Base-by-base conservation (phyloP, 352 stramenopile genomes). In the Phytophthora pinifolia region DNA sequence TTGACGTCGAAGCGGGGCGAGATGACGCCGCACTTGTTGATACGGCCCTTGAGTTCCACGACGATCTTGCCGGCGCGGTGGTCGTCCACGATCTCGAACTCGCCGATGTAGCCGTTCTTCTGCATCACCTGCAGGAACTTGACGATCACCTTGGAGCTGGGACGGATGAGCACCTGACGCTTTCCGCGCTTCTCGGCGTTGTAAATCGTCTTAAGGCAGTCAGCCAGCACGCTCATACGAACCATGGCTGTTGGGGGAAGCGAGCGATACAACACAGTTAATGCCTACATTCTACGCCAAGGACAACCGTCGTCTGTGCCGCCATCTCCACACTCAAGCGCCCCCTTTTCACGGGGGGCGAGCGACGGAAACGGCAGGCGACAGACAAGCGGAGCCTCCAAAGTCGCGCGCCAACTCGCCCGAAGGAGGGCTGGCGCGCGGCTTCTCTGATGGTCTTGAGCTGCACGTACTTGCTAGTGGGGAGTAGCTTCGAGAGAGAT, bases 11-110 rank as follows among this genome's bases (percentile, higher is more conserved):
- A 99, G 73, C 97, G 90, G 36, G 98, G 97, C 62, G 88, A 98
- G 79, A 99, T 99, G 45, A 99, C 97, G 76, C 97, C 97, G 75
- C 97, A 99, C 89, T 99, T 99, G 92, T 99, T 99, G 72, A 99
- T 97, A 70, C 98, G 94, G 54, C 97, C 98, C 74, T 90, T 99
- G 31, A 99, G 87, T 72, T 98, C 78, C 27, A 98, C 70, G 9
- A 99, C 97, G 70, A 99, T 99, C 88, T 99, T 99, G 71, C 97
- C 96, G 56, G 89, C 86, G 65, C 98, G 90, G 89, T 99, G 98
- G 85, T 99, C 97, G 79, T 99, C 98, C 47, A 99, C 80, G 72
- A 99, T 99, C 86, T 99, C 97, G 75, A 99, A 99, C 82, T 99
- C 98, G 56, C 97, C 97, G 81, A 99, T 99, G 96, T 99, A 99